A percentile compares a stretch with the other conserved stretches of the same genome.
Conservation (phyloP, 2,329 filamentous ascomycete genomes). For the Pseudogymnoascus sp. region DNA sequence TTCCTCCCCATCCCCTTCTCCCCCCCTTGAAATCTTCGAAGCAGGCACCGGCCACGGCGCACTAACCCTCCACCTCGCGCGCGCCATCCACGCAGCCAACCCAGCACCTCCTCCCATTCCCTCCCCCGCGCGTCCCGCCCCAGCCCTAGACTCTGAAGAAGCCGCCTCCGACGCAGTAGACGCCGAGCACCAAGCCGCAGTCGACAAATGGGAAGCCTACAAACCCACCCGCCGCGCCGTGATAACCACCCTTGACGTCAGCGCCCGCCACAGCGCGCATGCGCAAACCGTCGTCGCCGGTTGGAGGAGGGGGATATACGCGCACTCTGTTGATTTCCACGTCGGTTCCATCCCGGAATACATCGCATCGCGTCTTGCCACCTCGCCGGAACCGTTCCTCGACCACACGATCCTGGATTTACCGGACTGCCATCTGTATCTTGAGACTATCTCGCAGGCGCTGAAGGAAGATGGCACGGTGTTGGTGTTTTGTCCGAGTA, state of each 20-base stretch:
- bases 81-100: constrained; percentile 69
- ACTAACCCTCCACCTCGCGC: constrained; percentile 65
- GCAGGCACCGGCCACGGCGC: constrained; percentile 80
- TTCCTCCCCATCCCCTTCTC: constrained; percentile 27
- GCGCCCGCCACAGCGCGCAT: constrained; percentile 51
- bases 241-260: constrained; percentile 67
- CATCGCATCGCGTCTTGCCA: constrained; percentile 44
- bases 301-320: constrained; percentile 64
- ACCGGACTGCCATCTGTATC: constrained; percentile 48
- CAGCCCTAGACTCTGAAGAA: constrained; percentile 18
- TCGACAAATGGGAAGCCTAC: constrained; percentile 37
- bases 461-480: constrained; percentile 57
- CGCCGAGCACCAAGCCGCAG: constrained; percentile 17
- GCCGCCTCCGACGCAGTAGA: constrained; percentile 17
- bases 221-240: constrained; percentile 52
- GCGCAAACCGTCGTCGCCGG: constrained; percentile 57
- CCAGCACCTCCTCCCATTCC: constrained; percentile 38
- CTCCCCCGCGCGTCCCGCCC: constrained; percentile 13
- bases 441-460: constrained; percentile 45
- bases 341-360: constrained; percentile 57
- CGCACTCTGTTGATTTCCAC: constrained; percentile 65
- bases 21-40: constrained; percentile 66
- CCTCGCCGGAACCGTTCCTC: constrained; percentile 49
- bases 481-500: constrained; percentile 65
- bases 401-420: constrained; percentile 67